These are phyloP conservation scores for Fomitiporia mediterranea DNA, from an alignment of 1,284 basidiomycete genomes.

Conservation along the genomic window DNA sequence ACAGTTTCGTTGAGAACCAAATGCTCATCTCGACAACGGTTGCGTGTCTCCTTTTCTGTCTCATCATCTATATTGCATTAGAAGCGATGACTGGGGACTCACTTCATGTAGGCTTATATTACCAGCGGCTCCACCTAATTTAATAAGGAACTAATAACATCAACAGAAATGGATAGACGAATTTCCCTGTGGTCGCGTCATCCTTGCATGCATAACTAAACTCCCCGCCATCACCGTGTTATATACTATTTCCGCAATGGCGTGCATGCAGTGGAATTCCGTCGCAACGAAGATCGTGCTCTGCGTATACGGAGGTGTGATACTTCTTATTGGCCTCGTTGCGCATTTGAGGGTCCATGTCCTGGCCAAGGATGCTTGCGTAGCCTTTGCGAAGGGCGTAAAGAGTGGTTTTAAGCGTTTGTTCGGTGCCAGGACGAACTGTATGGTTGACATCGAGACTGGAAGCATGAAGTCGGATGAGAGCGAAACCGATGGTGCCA, in stretches of 20 bases:
- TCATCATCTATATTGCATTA: constrained; percentile 14
- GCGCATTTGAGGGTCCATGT: neutral
- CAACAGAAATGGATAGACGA: constrained; percentile 13
- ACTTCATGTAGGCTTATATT: constrained; percentile 10
- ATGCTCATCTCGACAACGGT: constrained; percentile 12
- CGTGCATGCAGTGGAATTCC: constrained; percentile 9
- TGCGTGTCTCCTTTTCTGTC: constrained; percentile 17
- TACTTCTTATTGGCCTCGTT: constrained; percentile 8
- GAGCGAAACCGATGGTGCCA: neutral
- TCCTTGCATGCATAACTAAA: constrained; percentile 17
- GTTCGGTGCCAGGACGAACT: neutral
- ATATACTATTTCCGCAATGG: constrained; percentile 13
- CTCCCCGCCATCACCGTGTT: constrained; percentile 16
- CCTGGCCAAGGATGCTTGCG: neutral
- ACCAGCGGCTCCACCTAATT: neutral
- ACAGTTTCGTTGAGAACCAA: constrained; percentile 4
- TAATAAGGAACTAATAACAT: neutral
- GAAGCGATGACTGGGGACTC: constrained; percentile 17
- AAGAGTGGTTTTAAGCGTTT: no score
- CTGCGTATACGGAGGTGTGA: neutral
- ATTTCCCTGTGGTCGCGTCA: constrained; percentile 9
- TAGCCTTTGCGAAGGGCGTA: no score
- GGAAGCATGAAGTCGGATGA: neutral
- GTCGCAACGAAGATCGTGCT: constrained; percentile 13
- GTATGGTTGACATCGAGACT: no score